Evolutionary conservation across 169 alveolate species (phyloP).

Genomic region (Cryptosporidium meleagridis): DNA sequence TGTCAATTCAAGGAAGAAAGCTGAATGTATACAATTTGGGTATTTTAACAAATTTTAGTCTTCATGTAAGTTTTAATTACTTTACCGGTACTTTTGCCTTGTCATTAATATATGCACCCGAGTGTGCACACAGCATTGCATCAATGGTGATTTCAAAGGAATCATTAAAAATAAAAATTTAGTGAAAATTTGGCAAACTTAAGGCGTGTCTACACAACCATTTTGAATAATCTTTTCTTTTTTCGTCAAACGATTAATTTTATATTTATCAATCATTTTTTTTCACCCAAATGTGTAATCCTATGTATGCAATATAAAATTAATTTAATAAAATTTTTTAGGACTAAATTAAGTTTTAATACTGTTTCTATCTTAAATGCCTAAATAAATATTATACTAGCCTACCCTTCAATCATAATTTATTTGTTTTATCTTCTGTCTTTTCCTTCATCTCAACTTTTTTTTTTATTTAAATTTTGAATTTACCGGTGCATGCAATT

Average conservation of each 20-base stretch:
- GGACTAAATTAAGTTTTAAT: no score
- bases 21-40: background rate
- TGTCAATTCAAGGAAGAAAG: background rate
- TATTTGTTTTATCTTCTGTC: no score
- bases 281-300: background rate
- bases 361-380: no score
- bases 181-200: background rate
- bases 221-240: background rate
- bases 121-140: constrained; percentile 36
- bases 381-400: no score
- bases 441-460: no score
- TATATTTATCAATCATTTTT: no score
- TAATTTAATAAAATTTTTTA: no score
- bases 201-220: background rate
- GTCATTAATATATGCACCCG: constrained; percentile 4
- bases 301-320: background rate
- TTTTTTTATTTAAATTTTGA: background rate
- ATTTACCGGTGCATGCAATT: background rate
- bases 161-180: background rate
- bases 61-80: background rate
- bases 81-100: background rate
- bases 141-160: background rate
- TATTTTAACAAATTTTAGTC: background rate
- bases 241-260: no score
- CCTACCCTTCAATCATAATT: no score